These are phyloP conservation scores for Sarocladium oryzae DNA, from an alignment of 2,329 filamentous ascomycete species.

Conservation along the genomic window DNA sequence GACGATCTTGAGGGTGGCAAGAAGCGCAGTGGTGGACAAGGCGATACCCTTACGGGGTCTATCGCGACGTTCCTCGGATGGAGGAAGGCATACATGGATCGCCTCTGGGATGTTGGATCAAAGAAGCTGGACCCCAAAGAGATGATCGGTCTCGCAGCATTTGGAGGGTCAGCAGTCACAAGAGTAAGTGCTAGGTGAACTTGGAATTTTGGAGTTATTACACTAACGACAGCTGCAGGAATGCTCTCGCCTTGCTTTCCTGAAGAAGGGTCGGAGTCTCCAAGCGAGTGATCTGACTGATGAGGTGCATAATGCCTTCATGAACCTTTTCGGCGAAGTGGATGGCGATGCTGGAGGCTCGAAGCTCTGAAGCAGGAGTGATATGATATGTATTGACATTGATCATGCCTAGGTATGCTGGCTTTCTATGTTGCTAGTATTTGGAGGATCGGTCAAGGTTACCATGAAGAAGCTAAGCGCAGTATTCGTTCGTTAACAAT, in stretches of 20 bases:
- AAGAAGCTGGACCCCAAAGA: slow-evolving; percentile 44
- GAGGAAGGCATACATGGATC: slow-evolving; percentile 78
- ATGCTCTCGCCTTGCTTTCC: slow-evolving; percentile 81
- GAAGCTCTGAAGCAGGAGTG: slow-evolving; percentile 26
- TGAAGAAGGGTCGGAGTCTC: slow-evolving; percentile 76
- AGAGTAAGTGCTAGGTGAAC: slow-evolving; percentile 46
- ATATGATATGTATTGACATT: too few species aligned
- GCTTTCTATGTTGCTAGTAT: too few species aligned
- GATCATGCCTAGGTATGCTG: too few species aligned
- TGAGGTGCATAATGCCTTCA: slow-evolving; percentile 77
- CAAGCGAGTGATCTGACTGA: slow-evolving; percentile 93
- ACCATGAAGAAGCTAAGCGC: too few species aligned
- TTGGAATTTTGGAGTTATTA: not conserved
- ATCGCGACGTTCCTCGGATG: slow-evolving; percentile 86
- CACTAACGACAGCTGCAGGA: slow-evolving; percentile 40
- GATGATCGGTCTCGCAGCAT: slow-evolving; percentile 72
- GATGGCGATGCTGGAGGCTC: slow-evolving; percentile 32
- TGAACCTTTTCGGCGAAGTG: slow-evolving; percentile 70
- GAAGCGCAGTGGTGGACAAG: slow-evolving; percentile 91
- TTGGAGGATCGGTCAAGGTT: too few species aligned
- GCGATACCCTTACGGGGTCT: slow-evolving; percentile 87
- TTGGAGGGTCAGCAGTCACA: slow-evolving; percentile 80
- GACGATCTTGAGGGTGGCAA: slow-evolving; percentile 73
- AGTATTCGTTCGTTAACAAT: too few species aligned
- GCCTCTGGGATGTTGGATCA: slow-evolving; percentile 60